Conservation (phyloP, 805 yeast genomes). For the Starmera caribaea region DNA sequence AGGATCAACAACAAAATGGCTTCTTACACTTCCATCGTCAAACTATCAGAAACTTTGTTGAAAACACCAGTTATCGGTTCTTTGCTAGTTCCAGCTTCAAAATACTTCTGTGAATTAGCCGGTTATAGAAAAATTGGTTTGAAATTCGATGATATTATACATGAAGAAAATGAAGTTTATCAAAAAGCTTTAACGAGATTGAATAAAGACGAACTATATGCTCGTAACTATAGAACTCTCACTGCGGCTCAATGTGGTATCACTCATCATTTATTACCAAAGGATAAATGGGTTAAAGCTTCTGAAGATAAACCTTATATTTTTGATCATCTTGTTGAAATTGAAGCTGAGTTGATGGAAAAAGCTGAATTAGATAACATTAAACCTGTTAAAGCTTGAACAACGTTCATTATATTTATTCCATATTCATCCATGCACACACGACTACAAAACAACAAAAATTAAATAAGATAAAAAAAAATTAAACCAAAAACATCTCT, state of each 20-base stretch:
- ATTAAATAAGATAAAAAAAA: no score
- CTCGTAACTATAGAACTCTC: constrained; percentile 85
- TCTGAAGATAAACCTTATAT: constrained; percentile 79
- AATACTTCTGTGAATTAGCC: constrained; percentile 58
- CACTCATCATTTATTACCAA: constrained; percentile 78
- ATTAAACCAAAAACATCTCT: no score
- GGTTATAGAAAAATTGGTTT: constrained; percentile 96
- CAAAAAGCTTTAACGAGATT: constrained; percentile 85
- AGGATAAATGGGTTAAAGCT: constrained; percentile 64
- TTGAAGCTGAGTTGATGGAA: constrained; percentile 86
- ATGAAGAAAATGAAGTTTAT: constrained; percentile 80
- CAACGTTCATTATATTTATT: no score
- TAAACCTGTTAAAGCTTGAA: constrained; percentile 20
- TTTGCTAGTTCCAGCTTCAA: constrained; percentile 72
- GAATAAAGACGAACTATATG: constrained; percentile 75
- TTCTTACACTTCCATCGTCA: constrained; percentile 60
- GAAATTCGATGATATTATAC: constrained; percentile 77
- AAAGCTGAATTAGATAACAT: constrained; percentile 83
- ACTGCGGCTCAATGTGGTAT: constrained; percentile 87
- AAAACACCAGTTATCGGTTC: constrained; percentile 71
- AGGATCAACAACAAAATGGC: constrained; percentile 28
- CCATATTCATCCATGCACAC: no score
- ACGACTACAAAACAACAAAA: no score
- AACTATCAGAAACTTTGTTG: constrained; percentile 68
- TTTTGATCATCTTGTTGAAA: constrained; percentile 84